These are phyloP conservation scores for Candolleomyces efflorescens DNA, from an alignment of 768 basidiomycete genomes.

Conservation along the genomic window DNA sequence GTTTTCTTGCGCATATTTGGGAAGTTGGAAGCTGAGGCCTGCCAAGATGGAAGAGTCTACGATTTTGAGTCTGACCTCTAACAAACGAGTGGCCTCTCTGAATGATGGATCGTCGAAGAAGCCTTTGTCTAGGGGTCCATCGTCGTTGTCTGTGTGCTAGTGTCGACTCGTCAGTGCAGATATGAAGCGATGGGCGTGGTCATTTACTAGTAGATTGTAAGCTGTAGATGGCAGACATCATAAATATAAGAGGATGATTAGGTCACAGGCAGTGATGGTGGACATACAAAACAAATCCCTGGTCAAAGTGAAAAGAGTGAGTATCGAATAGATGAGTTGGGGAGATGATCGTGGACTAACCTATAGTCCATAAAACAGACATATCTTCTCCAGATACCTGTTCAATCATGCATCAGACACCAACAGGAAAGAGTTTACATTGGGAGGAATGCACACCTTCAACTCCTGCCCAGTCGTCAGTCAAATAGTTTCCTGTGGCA, in stretches of 20 bases:
- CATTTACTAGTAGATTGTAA: constrained; percentile 40
- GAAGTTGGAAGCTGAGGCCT: constrained; percentile 11
- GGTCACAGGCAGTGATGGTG: neutral
- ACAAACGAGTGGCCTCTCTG: constrained; percentile 61
- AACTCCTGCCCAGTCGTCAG: constrained; percentile 69
- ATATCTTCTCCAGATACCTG: constrained; percentile 66
- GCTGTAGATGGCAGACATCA: constrained; percentile 22
- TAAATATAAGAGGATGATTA: too few relatives aligned
- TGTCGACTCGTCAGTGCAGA: neutral
- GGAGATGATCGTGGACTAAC: constrained; percentile 24
- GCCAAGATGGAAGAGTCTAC: constrained; percentile 17
- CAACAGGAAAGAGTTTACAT: constrained; percentile 1
- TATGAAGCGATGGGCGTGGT: neutral
- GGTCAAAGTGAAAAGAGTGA: neutral
- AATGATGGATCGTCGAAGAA: constrained; percentile 56
- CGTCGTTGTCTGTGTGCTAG: constrained; percentile 16
- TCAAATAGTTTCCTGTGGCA: constrained; percentile 35
- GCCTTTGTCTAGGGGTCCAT: constrained; percentile 33
- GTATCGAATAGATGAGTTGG: neutral
- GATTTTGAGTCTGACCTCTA: constrained; percentile 52
- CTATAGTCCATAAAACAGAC: constrained; percentile 80
- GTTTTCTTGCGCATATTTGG: constrained; percentile 8
- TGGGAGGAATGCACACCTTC: constrained; percentile 36
- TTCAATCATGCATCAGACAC: neutral
- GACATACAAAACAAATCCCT: constrained; percentile 43